Percentiles rank a stretch among this genome's conserved stretches.
These are phyloP conservation scores for Backusella macrospora DNA, from an alignment of 192 early-diverging fungal species.

Conservation along the genomic window DNA sequence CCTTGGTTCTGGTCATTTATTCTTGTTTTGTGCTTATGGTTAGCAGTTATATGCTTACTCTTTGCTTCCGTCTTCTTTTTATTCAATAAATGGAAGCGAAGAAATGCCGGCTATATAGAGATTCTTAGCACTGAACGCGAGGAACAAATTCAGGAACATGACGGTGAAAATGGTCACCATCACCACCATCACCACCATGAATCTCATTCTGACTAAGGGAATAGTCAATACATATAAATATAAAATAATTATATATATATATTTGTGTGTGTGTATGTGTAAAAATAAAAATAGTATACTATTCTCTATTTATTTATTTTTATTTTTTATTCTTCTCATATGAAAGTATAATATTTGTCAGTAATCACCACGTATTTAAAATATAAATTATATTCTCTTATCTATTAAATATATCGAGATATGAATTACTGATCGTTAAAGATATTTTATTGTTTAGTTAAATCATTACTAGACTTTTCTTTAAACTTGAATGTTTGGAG, in stretches of 20 bases:
- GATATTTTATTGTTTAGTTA: too few species aligned
- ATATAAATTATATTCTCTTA: too few species aligned
- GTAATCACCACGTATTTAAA: too few species aligned
- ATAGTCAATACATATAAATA: neutral
- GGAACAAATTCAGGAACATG: neutral
- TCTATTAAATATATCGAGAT: too few species aligned
- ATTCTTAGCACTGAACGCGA: conserved; percentile 4
- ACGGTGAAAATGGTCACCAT: neutral
- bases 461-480: too few species aligned
- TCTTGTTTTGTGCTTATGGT: neutral
- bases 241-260: neutral
- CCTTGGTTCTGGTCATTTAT: conserved; percentile 20
- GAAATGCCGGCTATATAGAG: conserved; percentile 6
- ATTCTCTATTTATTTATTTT: too few species aligned
- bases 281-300: too few species aligned
- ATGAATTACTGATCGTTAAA: too few species aligned
- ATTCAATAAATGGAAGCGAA: conserved; percentile 19
- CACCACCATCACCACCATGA: neutral
- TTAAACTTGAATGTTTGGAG: too few species aligned
- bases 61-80: neutral
- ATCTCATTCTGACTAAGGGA: neutral
- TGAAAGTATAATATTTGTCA: too few species aligned
- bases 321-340: too few species aligned
- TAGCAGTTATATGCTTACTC: neutral
- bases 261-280: too few species aligned